A percentile compares a stretch with the other conserved stretches of the same genome.
These are phyloP conservation scores for Striga hermonthica DNA, from an alignment of 305 asterid genomes.

Conservation along the genomic window DNA sequence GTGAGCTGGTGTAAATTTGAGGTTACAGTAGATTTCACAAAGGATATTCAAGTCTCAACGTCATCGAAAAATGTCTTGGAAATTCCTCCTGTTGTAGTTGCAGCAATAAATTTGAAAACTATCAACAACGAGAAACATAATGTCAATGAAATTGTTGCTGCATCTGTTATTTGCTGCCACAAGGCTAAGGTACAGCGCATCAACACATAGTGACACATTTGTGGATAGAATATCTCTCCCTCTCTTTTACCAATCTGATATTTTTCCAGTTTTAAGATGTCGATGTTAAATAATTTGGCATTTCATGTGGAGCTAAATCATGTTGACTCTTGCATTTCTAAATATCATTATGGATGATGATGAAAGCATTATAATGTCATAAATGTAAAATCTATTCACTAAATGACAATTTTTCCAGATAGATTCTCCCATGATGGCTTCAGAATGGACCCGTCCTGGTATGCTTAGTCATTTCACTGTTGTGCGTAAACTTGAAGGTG, in stretches of 20 bases:
- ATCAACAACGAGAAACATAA: conserved; percentile 73
- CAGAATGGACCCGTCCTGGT: conserved; percentile 75
- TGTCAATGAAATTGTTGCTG: conserved; percentile 82
- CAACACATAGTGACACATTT: conserved; percentile 32
- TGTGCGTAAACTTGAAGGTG: conserved; percentile 92
- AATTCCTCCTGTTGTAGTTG: conserved; percentile 84
- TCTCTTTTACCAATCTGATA: conserved; percentile 20
- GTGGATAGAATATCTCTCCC: neutral
- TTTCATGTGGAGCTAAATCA: conserved; percentile 18
- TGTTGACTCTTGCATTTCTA: conserved; percentile 20
- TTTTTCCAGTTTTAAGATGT: conserved; percentile 23
- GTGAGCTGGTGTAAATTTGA: conserved; percentile 99
- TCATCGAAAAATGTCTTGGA: conserved; percentile 53
- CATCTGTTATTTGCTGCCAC: conserved; percentile 92
- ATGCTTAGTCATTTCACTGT: conserved; percentile 86
- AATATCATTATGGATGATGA: conserved; percentile 27
- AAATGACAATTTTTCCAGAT: conserved; percentile 55
- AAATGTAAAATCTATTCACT: conserved; percentile 30
- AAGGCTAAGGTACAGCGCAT: conserved; percentile 71
- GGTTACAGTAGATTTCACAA: conserved; percentile 67
- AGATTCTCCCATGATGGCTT: conserved; percentile 82
- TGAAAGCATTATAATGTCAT: conserved; percentile 22
- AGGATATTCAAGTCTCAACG: conserved; percentile 62
- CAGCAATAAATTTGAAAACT: conserved; percentile 86
- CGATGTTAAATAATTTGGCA: conserved; percentile 13